Evolutionary conservation across 2,329 filamentous ascomycete species (phyloP).

Genomic region (Esteya vermicola): DNA sequence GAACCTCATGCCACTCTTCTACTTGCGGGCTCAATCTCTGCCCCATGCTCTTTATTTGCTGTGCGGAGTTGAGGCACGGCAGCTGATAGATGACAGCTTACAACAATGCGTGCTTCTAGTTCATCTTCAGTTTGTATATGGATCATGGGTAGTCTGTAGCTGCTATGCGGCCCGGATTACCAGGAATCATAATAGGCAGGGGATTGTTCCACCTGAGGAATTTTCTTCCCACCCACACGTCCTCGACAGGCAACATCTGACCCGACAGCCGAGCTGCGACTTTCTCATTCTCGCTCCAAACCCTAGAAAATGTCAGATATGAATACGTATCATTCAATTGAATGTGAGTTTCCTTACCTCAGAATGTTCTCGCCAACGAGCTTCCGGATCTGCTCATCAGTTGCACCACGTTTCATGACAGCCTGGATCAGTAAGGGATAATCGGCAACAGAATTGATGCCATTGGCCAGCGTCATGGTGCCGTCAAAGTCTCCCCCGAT

Average conservation of each 20-base stretch:
- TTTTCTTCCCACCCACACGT: neutral
- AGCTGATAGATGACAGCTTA: no score
- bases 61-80: no score
- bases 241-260: neutral
- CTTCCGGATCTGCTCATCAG: conserved; percentile 2
- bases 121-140: no score
- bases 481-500: conserved; percentile 83
- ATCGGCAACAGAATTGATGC: neutral
- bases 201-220: neutral
- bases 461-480: conserved; percentile 20
- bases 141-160: neutral
- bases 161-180: neutral
- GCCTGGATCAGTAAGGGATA: conserved; percentile 3
- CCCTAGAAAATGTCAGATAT: neutral
- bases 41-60: no score
- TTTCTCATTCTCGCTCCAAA: neutral
- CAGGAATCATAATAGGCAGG: neutral
- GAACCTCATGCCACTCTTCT: no score
- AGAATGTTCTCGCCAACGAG: conserved; percentile 3
- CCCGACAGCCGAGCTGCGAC: neutral
- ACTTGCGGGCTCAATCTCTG: no score
- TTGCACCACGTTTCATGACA: neutral
- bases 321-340: neutral
- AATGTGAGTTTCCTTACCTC: neutral
- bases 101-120: no score